phyloP scores from a whole-genome alignment of 177 flowering plant species.

The Telopea speciosissima region DNA sequence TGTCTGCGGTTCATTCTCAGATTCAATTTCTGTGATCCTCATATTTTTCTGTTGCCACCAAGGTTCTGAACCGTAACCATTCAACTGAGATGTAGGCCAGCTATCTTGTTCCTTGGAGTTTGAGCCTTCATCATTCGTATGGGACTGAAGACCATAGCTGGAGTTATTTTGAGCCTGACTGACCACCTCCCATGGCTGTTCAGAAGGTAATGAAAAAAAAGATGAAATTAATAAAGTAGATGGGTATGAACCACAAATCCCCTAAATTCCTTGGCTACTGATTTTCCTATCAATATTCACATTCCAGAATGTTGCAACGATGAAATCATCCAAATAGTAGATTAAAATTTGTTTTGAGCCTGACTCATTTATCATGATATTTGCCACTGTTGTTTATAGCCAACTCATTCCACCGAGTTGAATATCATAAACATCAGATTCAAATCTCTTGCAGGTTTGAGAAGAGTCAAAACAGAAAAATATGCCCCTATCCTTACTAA shows the following conservation, averaged over 20 bases:
- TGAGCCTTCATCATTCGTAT: constrained; percentile 22
- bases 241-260: neutral
- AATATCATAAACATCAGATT: neutral
- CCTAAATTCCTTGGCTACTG: too few species aligned
- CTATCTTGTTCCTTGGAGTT: constrained; percentile 29
- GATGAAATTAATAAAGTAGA: neutral
- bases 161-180: constrained; percentile 36
- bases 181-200: constrained; percentile 77
- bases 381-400: too few species aligned
- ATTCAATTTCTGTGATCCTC: constrained; percentile 58
- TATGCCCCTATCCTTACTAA: neutral
- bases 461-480: neutral
- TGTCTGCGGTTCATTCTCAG: constrained; percentile 30
- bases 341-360: too few species aligned
- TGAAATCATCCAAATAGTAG: neutral
- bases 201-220: constrained; percentile 2
- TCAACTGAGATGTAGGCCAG: constrained; percentile 27
- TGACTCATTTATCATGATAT: too few species aligned
- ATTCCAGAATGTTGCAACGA: neutral
- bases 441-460: neutral
- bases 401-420: neutral
- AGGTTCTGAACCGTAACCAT: constrained; percentile 42
- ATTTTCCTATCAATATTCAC: neutral
- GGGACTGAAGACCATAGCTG: constrained; percentile 29
- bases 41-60: constrained; percentile 62